Conservation (phyloP, 2,329 filamentous ascomycete species). For the Colletotrichum eleusines region DNA sequence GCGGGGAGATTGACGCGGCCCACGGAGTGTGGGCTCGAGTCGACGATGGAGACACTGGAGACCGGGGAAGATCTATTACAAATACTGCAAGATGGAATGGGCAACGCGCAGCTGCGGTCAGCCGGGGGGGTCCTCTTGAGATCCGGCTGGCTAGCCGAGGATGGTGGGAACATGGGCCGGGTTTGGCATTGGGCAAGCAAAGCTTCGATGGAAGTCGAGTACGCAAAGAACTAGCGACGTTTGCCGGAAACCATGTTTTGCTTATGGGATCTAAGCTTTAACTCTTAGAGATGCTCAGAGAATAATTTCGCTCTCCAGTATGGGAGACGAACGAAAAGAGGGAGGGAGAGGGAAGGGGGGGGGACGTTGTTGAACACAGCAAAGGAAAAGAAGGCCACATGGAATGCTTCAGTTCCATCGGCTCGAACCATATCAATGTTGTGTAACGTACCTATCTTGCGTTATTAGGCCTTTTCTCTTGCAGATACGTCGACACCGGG, state of each 20-base stretch:
- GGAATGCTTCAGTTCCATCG: background rate
- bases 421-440: conserved; percentile 5
- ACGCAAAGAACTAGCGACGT: background rate
- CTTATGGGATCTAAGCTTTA: conserved; percentile 12
- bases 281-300: background rate
- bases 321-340: conserved; percentile 5
- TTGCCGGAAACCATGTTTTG: background rate
- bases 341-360: no score
- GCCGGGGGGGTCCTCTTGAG: background rate
- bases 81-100: conserved; percentile 33
- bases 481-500: background rate
- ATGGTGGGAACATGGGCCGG: background rate
- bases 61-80: conserved; percentile 35
- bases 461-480: conserved; percentile 10
- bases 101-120: background rate
- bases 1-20: background rate
- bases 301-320: conserved; percentile 14
- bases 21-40: conserved; percentile 15
- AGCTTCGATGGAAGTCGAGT: background rate
- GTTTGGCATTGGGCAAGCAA: background rate
- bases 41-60: conserved; percentile 33
- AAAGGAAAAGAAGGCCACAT: conserved; percentile 12
- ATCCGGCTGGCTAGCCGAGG: conserved; percentile 1
- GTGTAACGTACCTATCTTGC: conserved; percentile 11
- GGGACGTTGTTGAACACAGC: background rate